A percentile compares a stretch with the other conserved stretches of the same genome.
Conservation (phyloP, 306 rosid genomes). For the Vigna unguiculata region DNA sequence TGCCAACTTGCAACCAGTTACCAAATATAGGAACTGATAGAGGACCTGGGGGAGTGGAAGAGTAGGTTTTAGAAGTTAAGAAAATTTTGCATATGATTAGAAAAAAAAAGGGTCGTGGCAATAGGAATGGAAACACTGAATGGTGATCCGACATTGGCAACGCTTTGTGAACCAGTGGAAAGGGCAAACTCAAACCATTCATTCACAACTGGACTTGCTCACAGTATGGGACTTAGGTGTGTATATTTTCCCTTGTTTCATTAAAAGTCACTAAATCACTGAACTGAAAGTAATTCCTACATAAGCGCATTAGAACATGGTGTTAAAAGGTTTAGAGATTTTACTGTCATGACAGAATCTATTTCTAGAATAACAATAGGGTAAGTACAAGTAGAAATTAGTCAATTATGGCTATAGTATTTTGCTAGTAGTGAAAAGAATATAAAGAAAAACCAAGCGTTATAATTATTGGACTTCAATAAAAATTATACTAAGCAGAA, state of each 20-base stretch:
- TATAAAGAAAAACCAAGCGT: not conserved
- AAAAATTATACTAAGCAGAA: not conserved
- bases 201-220: slow-evolving; percentile 86
- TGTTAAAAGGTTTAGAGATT: slow-evolving; percentile 19
- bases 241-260: not conserved
- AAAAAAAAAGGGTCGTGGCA: slow-evolving; percentile 33
- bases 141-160: slow-evolving; percentile 71
- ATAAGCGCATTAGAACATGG: not conserved
- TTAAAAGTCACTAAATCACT: not conserved
- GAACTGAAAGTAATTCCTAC: not conserved
- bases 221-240: slow-evolving; percentile 80
- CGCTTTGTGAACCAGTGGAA: slow-evolving; percentile 92
- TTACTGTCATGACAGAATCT: slow-evolving; percentile 21
- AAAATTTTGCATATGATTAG: slow-evolving; percentile 41
- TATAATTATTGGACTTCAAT: slow-evolving; percentile 29
- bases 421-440: not conserved
- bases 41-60: slow-evolving; percentile 65
- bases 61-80: slow-evolving; percentile 7
- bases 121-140: not conserved
- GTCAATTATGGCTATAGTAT: not conserved
- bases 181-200: slow-evolving; percentile 81
- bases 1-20: slow-evolving; percentile 88
- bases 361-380: slow-evolving; percentile 4
- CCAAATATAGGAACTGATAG: slow-evolving; percentile 75
- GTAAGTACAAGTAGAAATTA: not conserved